Evolutionary conservation across 2,329 filamentous ascomycete species (phyloP).

Genomic region (Lojkania enalia): DNA sequence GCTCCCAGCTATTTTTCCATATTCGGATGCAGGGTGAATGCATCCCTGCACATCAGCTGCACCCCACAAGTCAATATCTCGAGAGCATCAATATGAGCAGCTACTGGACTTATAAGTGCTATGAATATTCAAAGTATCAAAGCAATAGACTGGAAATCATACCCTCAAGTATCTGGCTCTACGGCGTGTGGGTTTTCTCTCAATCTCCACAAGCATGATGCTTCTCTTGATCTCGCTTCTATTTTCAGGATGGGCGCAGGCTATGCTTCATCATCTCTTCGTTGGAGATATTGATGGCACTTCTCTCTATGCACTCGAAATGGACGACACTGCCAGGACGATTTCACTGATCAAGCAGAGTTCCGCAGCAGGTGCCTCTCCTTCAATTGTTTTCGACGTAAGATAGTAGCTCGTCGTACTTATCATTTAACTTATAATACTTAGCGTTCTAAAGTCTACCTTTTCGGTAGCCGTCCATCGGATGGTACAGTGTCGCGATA

Average conservation of each 20-base stretch:
- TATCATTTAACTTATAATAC: constrained; percentile 1
- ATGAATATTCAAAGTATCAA: not conserved
- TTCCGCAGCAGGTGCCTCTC: constrained; percentile 17
- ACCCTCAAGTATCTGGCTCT: not conserved
- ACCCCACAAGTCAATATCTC: constrained; percentile 2
- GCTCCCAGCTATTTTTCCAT: no score
- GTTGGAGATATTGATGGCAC: constrained; percentile 21
- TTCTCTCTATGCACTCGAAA: constrained; percentile 21
- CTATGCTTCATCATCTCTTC: constrained; percentile 20
- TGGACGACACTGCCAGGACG: constrained; percentile 16
- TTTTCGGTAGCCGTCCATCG: constrained; percentile 24
- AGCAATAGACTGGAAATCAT: constrained; percentile 2
- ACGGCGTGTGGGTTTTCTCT: no score
- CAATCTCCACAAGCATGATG: not conserved
- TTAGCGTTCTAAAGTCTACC: constrained; percentile 19
- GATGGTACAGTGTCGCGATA: constrained; percentile 24
- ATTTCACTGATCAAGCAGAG: constrained; percentile 16
- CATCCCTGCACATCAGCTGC: constrained; percentile 6
- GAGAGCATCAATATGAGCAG: not conserved
- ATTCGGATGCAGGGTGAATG: no score
- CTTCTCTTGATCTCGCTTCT: not conserved
- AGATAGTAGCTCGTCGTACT: not conserved
- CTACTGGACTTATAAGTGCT: not conserved
- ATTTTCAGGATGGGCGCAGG: constrained; percentile 2
- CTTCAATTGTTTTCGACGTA: constrained; percentile 25